These are phyloP conservation scores for Carex scoparia DNA, from an alignment of 176 grass and related monocot species.

Conservation along the genomic window DNA sequence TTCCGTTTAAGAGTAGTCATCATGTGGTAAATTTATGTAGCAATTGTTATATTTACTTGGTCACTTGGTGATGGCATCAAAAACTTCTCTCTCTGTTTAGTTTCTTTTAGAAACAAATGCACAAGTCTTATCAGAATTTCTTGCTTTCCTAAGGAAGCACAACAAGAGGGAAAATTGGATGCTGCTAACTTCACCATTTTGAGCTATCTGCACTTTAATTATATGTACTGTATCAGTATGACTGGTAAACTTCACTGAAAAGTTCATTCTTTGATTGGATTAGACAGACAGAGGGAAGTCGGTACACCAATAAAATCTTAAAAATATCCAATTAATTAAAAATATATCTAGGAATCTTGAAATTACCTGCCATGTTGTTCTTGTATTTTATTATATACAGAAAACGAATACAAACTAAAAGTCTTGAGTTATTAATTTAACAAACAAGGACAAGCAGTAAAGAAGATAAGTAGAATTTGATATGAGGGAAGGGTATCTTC, in stretches of 20 bases:
- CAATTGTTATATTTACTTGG: not conserved
- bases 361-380: not conserved
- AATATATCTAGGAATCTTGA: not conserved
- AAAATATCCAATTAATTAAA: not conserved
- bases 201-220: not conserved
- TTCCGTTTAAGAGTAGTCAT: not conserved
- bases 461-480: not conserved
- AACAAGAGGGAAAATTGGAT: not conserved
- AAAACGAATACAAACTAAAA: no score
- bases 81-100: not conserved
- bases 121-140: not conserved
- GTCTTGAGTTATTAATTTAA: no score
- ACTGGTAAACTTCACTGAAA: constrained; percentile 9
- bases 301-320: not conserved
- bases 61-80: not conserved
- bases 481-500: not conserved
- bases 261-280: not conserved
- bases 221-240: not conserved
- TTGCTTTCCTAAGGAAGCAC: not conserved
- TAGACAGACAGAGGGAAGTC: not conserved
- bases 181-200: constrained; percentile 6
- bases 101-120: constrained; percentile 11
- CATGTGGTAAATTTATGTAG: not conserved
- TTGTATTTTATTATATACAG: not conserved
- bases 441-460: no score